Base-by-base conservation (phyloP, 2,329 filamentous ascomycete species). In the Colletotrichum karsti region DNA sequence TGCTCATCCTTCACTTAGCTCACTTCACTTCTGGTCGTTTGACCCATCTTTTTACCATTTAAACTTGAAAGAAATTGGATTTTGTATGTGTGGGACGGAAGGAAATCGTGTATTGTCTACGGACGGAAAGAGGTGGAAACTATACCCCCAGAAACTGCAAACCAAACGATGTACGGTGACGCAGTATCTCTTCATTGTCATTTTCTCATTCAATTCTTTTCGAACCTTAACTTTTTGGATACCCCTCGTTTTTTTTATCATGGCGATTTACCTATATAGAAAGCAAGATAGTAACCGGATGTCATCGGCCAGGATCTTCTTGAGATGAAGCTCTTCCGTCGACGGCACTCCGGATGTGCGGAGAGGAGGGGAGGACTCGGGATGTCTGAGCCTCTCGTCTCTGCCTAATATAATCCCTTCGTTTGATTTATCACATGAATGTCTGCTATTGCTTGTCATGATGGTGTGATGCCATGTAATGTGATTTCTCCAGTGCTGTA, bases 361-460 rank as follows among this genome's bases (percentile, higher is more conserved):
- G 42, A 26, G 12, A 28, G 2, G 28, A 15, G 22, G 5, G n/a
- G 57, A 15, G 24, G 13, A 39, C 28, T 7, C n/a, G 12, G 18
- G 7, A 10, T 12, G 2, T 53, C 28, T 26, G 26, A 22, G 6
- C 12, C 12, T n/a, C 9, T 5, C n/a, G 12, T 18, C 28, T 4
- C 33, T 58, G 42, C 64, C 42, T 68, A 65, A 59, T 65, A 10
- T 30, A 28, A 48, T 54, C 35, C 65, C 22, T 64, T 65, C 46
- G 46, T 65, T 68, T 65, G 60, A 37, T 46, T 13, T 42, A 22
- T 20, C 30, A 50, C 18, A 10, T 18, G 6, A 7, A 30, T 18
- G n/a, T 10, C 8, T 26, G 6, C 2, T n/a, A 20, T 20, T 51
- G 44, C 10, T 22, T 51, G 42, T 15, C 18, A 26, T 28, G 33